These are phyloP conservation scores for Cordyceps cicadae DNA, from an alignment of 2,329 filamentous ascomycete species.

Conservation along the genomic window DNA sequence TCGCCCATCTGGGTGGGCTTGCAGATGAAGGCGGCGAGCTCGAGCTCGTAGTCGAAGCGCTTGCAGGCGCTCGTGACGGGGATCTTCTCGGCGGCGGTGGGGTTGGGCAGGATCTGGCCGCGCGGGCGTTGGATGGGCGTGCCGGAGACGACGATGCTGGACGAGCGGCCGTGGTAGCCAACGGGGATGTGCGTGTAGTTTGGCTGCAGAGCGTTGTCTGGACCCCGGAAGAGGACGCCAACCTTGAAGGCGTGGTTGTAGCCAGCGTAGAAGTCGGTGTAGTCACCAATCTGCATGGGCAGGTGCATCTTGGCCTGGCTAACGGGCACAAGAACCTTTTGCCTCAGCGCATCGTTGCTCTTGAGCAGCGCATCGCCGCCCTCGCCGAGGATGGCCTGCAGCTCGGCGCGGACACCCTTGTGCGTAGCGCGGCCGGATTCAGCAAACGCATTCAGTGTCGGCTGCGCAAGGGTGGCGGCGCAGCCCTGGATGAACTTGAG, in stretches of 20 bases:
- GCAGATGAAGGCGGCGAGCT: constrained; percentile 68
- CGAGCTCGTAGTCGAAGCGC: constrained; percentile 67
- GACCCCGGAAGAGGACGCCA: constrained; percentile 64
- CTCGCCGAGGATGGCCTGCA: constrained; percentile 49
- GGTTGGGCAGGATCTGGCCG: constrained; percentile 56
- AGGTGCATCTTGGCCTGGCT: constrained; percentile 56
- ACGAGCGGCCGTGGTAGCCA: constrained; percentile 72
- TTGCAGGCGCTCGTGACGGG: constrained; percentile 51
- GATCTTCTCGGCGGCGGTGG: constrained; percentile 44
- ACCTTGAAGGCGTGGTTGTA: constrained; percentile 66
- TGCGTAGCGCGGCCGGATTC: constrained; percentile 62
- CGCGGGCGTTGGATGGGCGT: constrained; percentile 64
- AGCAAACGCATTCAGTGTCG: constrained; percentile 63
- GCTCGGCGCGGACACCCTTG: constrained; percentile 59
- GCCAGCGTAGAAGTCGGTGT: constrained; percentile 79
- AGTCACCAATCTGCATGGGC: constrained; percentile 71
- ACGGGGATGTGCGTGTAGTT: constrained; percentile 78
- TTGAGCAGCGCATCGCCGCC: constrained; percentile 39
- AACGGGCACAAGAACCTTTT: constrained; percentile 21
- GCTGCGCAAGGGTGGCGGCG: constrained; percentile 26
- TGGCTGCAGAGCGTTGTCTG: constrained; percentile 65
- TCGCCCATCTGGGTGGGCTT: constrained; percentile 58
- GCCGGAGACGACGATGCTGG: constrained; percentile 65
- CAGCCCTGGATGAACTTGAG: constrained; percentile 24
- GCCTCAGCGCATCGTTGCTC: constrained; percentile 26